These are phyloP conservation scores for Podochytrium sp. DNA, from an alignment of 192 early-diverging fungal species.

Conservation along the genomic window DNA sequence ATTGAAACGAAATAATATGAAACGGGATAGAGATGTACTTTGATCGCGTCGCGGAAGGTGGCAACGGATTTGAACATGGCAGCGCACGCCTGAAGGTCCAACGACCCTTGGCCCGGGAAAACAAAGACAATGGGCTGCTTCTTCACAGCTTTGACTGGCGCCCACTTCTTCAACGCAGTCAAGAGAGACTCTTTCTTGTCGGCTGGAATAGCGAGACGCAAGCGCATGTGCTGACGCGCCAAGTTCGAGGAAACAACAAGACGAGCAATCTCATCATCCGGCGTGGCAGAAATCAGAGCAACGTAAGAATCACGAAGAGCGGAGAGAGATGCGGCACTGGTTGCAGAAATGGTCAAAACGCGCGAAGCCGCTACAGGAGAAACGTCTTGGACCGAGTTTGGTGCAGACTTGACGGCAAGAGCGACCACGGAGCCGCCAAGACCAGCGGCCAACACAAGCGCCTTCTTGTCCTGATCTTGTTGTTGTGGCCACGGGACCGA, in stretches of 20 bases:
- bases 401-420: background rate
- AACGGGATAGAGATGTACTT: background rate
- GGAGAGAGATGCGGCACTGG: background rate
- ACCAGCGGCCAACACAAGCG: conserved; percentile 7
- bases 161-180: background rate
- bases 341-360: background rate
- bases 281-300: background rate
- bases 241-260: background rate
- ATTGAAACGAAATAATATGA: background rate
- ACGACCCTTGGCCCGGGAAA: conserved; percentile 8
- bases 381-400: background rate
- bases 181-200: background rate
- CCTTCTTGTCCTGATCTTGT: background rate
- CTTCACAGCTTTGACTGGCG: background rate
- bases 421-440: background rate
- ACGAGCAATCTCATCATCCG: background rate
- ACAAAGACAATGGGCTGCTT: background rate
- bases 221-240: background rate
- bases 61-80: background rate
- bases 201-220: background rate
- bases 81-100: conserved; percentile 6
- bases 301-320: background rate
- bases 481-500: background rate
- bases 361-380: background rate
- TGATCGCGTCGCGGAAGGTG: background rate